Base-by-base conservation (phyloP, 2,329 filamentous ascomycete species). In the Aspergillus sp. region DNA sequence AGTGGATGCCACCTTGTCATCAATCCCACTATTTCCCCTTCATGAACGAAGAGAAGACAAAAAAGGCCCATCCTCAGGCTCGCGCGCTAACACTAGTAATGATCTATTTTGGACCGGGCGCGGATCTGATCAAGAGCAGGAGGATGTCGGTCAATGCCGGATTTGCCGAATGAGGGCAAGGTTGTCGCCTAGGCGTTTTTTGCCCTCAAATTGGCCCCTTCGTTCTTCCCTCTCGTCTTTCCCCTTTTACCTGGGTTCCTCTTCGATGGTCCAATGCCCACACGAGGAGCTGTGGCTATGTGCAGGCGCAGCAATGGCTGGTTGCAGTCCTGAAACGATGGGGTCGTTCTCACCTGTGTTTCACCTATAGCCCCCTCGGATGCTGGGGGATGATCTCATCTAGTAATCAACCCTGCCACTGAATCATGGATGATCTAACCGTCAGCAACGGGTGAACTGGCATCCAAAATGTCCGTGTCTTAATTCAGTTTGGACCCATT, bases 221-320 rank as follows among this genome's bases (percentile, higher is more conserved):
- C 41, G 39, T 43, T 39, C 30, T 41, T 49, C 53, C 55, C 23
- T 15, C 32, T 36, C 32, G 12, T 38, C 23, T 45, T n/a, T 25
- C 38, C 39, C 38, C 38, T 39, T 30, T 39, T 19, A 17, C 23
- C 49, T 45, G 21, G 47, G 45, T 51, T 43, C 9, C 53, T 17
- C 49, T 41, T 51, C 36, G 28, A 21, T 23, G 53, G 38, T 57
- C 43, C 41, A 55, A 55, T 36, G 32, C 32, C 32, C 32, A 36
- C 32, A 55, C 53, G 36, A 28, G 25, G n/a, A 47, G 25, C 53
- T 45, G 65, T 66, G 65, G 65, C 65, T 63, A 68, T 67, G 65
- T 43, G 55, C 61, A 54, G 67, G 65, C 67, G 64, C 67, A 69
- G 66, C 59, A 55, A 62, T 60, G 65, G 60, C 61, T 61, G 50